phyloP scores from a whole-genome alignment of 2,329 filamentous ascomycete species.

The Colletotrichum lini region DNA sequence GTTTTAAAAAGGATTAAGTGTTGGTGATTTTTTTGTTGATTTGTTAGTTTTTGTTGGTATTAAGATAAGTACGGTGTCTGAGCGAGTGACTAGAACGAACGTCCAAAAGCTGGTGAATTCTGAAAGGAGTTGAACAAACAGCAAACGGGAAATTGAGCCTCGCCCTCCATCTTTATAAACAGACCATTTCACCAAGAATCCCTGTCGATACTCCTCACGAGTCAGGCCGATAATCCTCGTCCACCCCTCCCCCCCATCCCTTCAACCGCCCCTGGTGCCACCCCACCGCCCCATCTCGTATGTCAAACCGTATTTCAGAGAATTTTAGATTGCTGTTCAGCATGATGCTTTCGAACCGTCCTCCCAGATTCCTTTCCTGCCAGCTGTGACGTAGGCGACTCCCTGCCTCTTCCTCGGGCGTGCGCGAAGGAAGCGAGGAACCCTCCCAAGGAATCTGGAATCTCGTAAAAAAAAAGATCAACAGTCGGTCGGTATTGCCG shows the following conservation, averaged over 20 bases:
- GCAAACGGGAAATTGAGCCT: constrained; percentile 6
- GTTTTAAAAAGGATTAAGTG: neutral
- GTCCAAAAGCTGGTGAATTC: constrained; percentile 24
- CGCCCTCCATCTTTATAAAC: constrained; percentile 38
- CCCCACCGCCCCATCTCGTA: constrained; percentile 42
- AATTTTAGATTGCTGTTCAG: constrained; percentile 40
- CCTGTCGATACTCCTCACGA: constrained; percentile 31
- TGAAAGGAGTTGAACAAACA: constrained; percentile 28
- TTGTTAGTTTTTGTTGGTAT: constrained; percentile 1
- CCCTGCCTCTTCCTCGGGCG: constrained; percentile 18
- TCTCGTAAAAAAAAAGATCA: constrained; percentile 18
- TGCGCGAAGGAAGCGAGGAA: constrained; percentile 22
- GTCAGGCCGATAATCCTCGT: constrained; percentile 27
- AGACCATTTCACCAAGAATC: constrained; percentile 15
- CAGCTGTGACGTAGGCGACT: constrained; percentile 31
- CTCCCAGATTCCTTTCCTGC: neutral
- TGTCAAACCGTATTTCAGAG: constrained; percentile 31
- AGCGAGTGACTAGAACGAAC: constrained; percentile 42
- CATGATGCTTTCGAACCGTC: constrained; percentile 22
- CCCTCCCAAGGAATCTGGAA: neutral
- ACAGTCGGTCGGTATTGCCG: constrained; percentile 16
- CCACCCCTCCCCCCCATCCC: constrained; percentile 22
- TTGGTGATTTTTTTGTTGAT: neutral
- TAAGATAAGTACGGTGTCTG: constrained; percentile 32
- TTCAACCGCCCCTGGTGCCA: constrained; percentile 7